Evolutionary conservation across 1,139 yeast species (phyloP), one percentile per base, ranked within the genome.

Genomic region (Pneumocystis jirovecii): DNA sequence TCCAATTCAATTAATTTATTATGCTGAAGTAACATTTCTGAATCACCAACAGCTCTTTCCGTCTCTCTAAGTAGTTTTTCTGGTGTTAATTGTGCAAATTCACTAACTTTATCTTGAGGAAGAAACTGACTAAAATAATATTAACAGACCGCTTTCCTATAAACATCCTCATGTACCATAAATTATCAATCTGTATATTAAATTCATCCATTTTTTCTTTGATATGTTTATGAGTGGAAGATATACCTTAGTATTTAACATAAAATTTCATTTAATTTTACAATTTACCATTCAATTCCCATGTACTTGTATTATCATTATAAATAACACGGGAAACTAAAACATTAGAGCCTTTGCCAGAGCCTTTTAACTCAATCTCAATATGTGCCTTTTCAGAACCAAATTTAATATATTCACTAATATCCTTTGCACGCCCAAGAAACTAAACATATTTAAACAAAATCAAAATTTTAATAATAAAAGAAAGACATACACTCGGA

Each of bases 41-140:
- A 83, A 66, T 84, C 78, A 10, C 89, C 89, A 57, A 90, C 82
- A 0, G 97, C 90, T 66, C 95, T 78, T 72, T 90, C 89, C 0
- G 96, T 89, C 71, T 89, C 96, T 44, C 80, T 72, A 12, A 95
- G 78, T 12, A 93, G 76, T 68, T 85, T 84, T 68, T 87, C 91
- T 0, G 96, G 88, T 19, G 88, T 82, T 68, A 89, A 77, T 5
- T 86, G 83, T 0, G 97, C 96, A 77, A 95, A 95, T 70, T 89
- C 91, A 0, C 96, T 93, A 8, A 93, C 98, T 69, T 95, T 80
- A 71, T 93, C 98, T 73, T 95, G 99, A 0, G 98, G 96, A 64
- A 95, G 76, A 73, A 95, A 95, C 73, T 93, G 97, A 72, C 50
- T 60, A 29, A 60, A 60, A 60, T 15, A 40, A 60, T 31, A 60